phyloP scores from a whole-genome alignment of 768 basidiomycete species.

The Lactarius sanguifluus region DNA sequence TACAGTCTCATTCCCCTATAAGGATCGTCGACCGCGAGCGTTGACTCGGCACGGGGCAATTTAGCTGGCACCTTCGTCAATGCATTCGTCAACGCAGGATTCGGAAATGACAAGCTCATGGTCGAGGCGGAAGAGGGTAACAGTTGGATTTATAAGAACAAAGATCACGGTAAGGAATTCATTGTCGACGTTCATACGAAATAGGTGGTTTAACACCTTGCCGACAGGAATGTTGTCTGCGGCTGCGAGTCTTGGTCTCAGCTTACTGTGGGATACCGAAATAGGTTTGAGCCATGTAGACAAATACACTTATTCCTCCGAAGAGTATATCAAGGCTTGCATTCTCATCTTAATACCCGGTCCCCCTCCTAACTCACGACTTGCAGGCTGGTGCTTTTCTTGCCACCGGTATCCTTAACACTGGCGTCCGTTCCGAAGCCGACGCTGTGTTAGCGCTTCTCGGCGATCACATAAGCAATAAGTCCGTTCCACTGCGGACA shows the following conservation, averaged over 20 bases:
- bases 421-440: conserved; percentile 85
- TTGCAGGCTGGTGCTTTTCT: conserved; percentile 84
- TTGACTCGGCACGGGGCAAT: conserved; percentile 93
- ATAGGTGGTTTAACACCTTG: background rate
- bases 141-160: conserved; percentile 99
- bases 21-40: conserved; percentile 71
- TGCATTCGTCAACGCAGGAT: conserved; percentile 98
- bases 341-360: background rate
- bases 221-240: conserved; percentile 91
- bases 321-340: conserved; percentile 89
- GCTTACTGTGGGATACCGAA: conserved; percentile 95
- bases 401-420: conserved; percentile 91
- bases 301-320: conserved; percentile 94
- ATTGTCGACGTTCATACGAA: background rate
- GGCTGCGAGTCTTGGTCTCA: conserved; percentile 89
- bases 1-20: conserved; percentile 6
- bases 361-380: conserved; percentile 2
- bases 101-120: conserved; percentile 98
- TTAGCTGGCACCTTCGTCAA: conserved; percentile 97
- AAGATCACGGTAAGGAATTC: conserved; percentile 76
- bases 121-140: conserved; percentile 93
- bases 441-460: conserved; percentile 92
- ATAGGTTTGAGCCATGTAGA: conserved; percentile 92
- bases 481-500: conserved; percentile 78
- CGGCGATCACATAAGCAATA: conserved; percentile 86